phyloP scores from a whole-genome alignment of 331 rosid genomes.

The Rosa hybrid region DNA sequence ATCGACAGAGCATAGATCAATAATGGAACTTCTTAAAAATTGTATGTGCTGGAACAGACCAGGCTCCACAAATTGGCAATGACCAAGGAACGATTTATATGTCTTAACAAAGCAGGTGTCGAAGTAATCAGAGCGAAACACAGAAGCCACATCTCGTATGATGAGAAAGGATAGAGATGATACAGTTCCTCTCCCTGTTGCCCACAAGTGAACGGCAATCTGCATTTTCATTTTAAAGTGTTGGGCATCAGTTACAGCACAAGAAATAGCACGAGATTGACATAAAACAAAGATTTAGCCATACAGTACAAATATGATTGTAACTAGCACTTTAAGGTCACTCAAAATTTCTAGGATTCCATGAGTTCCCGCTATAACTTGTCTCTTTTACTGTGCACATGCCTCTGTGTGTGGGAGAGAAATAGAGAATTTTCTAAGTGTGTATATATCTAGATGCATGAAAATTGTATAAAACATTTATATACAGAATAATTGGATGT shows the following conservation, averaged over 20 bases:
- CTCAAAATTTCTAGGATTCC: neutral
- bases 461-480: neutral
- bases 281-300: constrained; percentile 14
- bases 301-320: neutral
- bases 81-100: constrained; percentile 67
- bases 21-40: constrained; percentile 69
- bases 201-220: constrained; percentile 88
- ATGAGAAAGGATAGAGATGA: constrained; percentile 69
- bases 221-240: constrained; percentile 46
- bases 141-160: constrained; percentile 61
- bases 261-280: constrained; percentile 11
- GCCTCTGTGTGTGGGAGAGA: neutral
- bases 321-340: neutral
- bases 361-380: neutral
- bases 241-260: constrained; percentile 23
- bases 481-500: neutral
- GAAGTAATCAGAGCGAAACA: constrained; percentile 54
- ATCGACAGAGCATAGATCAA: constrained; percentile 79
- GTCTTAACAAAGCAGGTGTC: constrained; percentile 74
- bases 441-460: neutral
- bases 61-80: constrained; percentile 62
- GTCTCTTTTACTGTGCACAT: neutral
- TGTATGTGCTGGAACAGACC: constrained; percentile 50
- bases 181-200: constrained; percentile 66
- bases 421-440: neutral